Evolutionary conservation across 305 asterid species (phyloP).

Genomic region (Solanum hybrid): DNA sequence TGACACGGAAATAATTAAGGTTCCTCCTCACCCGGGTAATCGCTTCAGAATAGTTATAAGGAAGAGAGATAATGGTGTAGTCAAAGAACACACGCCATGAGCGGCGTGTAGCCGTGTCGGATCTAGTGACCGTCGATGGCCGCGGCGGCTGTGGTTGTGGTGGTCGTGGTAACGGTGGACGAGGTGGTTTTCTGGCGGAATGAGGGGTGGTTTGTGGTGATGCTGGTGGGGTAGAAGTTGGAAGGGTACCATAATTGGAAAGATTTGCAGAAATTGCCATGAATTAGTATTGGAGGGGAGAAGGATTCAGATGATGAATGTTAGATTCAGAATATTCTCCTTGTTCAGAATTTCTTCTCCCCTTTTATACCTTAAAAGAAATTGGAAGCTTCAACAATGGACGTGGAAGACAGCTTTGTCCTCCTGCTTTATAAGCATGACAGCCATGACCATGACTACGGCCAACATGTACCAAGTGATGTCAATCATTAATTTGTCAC

Average conservation of each 20-base stretch:
- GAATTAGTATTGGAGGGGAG: neutral
- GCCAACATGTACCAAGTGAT: neutral
- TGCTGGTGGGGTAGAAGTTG: slow-evolving; percentile 4
- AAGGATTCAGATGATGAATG: neutral
- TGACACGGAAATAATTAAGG: slow-evolving; percentile 65
- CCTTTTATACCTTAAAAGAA: neutral
- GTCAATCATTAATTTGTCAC: neutral
- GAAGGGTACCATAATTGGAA: slow-evolving; percentile 17
- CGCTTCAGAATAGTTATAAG: slow-evolving; percentile 50
- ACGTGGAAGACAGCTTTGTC: slow-evolving; percentile 1
- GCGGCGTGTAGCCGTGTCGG: slow-evolving; percentile 45
- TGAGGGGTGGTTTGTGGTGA: neutral
- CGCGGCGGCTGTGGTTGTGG: slow-evolving; percentile 15
- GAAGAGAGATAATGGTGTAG: slow-evolving; percentile 42
- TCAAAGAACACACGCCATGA: slow-evolving; percentile 66
- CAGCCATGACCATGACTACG: neutral
- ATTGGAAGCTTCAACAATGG: neutral
- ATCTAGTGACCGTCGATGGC: slow-evolving; percentile 18
- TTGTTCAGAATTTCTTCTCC: neutral
- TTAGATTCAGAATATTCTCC: neutral
- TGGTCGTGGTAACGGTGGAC: slow-evolving; percentile 13
- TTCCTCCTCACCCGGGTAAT: slow-evolving; percentile 65
- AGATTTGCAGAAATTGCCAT: slow-evolving; percentile 7
- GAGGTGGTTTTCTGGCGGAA: slow-evolving; percentile 14
- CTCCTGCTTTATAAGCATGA: neutral